Base-by-base conservation (phyloP, 179 eudicot species). In the Beta macrorhiza region DNA sequence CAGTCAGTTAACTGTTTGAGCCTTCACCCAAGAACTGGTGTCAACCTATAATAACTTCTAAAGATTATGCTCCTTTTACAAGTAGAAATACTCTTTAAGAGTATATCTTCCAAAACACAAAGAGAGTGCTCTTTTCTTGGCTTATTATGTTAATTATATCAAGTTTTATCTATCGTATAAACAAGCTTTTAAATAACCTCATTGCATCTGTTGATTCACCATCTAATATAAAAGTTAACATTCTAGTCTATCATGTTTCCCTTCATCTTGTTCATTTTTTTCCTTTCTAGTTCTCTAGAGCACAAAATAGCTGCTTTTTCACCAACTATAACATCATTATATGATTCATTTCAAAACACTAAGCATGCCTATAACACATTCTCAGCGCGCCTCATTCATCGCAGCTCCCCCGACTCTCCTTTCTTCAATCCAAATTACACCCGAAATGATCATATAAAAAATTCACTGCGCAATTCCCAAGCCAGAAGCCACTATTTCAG, bases 371-470 rank as follows among this genome's bases (percentile, higher is more conserved):
- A 67, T 19, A 20, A 2, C 7, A 67, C 70, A 15, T 67, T 67
- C 74, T 69, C 74, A 69, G 52, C 74, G 42, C 74, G 53, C 25
- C 74, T 69, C 53, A 69, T 69, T 19, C 74, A 69, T 45, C 74
- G 25, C 14, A 69, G 74, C 22, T 69, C 74, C 11, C 25, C 74
- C 6, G 74, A 69, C 1, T 69, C 51, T 69, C 74, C 74, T 45
- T 69, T 44, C 53, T 69, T 69, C 53, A 19, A 69, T 19, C 74
- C 74, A 45, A 69, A 69, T 17, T 69, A 69, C 74, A 69, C 74
- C n/a, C 52, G 51, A 42, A 19, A 14, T 16, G 53, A 69, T 25
- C 53, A 69, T 49, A 69, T 69, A 69, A 19, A 69, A 17, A 9
- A 69, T 45, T 42, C 53, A 1, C 9, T 69, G 17, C 74, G 20